Evolutionary conservation across 257 asterid genomes (phyloP), one percentile per base, ranked within the genome.

Genomic region (Leonotis leonurus): DNA sequence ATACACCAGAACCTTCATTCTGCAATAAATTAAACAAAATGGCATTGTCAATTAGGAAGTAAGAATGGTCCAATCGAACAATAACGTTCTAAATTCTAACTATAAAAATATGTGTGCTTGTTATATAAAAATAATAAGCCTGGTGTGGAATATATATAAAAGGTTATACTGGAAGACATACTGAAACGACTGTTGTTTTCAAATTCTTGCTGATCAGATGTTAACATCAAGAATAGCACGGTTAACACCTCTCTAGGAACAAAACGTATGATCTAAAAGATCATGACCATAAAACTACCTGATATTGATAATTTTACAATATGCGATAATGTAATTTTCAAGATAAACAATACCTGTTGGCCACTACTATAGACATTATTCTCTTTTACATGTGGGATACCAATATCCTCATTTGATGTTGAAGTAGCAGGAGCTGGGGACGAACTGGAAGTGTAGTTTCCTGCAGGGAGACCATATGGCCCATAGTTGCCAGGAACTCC

Each of bases 1-100:
- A 90, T 48, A 80, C 78, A 29, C 94, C 95, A 24, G 91, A 72
- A 48, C 93, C 87, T 75, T 87, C 96, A 64, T 80, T 85, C 97
- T 90, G 90, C 74, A 58, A 33, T 17, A 13, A 21, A 13, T 10
- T 21, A 18, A 21, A 30, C 73, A 56, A 11, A 14, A 41, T 32
- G 8, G 32, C 35, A 67, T n/a, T n/a, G n/a, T n/a, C 7, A 33
- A 8, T 10, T 33, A n/a, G n/a, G 52, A 14, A 57, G 37, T 21
- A 53, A 8, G 25, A 27, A 29, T 53, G 41, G 14, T 50, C 40
- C 39, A 20, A 25, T 18, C 3, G 14, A 41, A 33, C 63, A 18
- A 44, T 56, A 45, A 56, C 3, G 21, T 48, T 37, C 21, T 8
- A 11, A 26, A 41, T 45, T 36, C 12, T 11, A 16, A 24, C 3